These are phyloP conservation scores for Leucaena leucocephala DNA, from an alignment of 306 rosid genomes.

Conservation along the genomic window DNA sequence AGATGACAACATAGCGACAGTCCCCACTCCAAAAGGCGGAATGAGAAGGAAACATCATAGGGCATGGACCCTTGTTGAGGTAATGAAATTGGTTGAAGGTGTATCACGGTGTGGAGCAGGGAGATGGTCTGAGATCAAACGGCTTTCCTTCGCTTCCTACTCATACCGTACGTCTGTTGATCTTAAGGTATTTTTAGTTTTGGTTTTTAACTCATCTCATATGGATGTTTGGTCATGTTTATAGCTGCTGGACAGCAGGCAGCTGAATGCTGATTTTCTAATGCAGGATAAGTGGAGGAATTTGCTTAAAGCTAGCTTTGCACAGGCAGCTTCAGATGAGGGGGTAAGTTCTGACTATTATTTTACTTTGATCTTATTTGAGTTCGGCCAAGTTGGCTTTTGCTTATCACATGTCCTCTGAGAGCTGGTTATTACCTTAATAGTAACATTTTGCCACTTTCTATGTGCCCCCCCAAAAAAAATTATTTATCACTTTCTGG, in stretches of 20 bases:
- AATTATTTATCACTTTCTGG: background rate
- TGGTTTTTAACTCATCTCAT: background rate
- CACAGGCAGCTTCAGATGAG: conserved; percentile 74
- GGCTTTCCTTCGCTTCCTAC: conserved; percentile 78
- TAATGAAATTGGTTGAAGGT: conserved; percentile 84
- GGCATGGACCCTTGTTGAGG: conserved; percentile 94
- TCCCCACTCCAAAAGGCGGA: conserved; percentile 84
- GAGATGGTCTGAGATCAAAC: conserved; percentile 97
- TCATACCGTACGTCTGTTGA: conserved; percentile 97
- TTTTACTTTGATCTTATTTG: conserved; percentile 20
- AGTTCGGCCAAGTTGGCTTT: conserved; percentile 26
- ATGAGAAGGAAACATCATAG: conserved; percentile 95
- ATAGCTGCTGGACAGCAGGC: conserved; percentile 15
- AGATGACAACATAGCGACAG: conserved; percentile 53
- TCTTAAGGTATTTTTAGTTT: conserved; percentile 66
- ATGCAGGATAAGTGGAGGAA: conserved; percentile 99
- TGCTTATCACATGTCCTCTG: conserved; percentile 15
- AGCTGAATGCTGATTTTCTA: conserved; percentile 33
- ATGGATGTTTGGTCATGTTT: conserved; percentile 20
- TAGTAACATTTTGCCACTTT: background rate
- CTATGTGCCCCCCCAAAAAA: background rate
- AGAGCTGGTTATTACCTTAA: conserved; percentile 4
- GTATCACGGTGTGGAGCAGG: conserved; percentile 94
- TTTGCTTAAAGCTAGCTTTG: conserved; percentile 87
- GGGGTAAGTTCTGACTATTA: conserved; percentile 57